Evolutionary conservation across 352 stramenopile species (phyloP), one percentile per base, ranked within the genome.

Genomic region (Pythium scleroteichum): DNA sequence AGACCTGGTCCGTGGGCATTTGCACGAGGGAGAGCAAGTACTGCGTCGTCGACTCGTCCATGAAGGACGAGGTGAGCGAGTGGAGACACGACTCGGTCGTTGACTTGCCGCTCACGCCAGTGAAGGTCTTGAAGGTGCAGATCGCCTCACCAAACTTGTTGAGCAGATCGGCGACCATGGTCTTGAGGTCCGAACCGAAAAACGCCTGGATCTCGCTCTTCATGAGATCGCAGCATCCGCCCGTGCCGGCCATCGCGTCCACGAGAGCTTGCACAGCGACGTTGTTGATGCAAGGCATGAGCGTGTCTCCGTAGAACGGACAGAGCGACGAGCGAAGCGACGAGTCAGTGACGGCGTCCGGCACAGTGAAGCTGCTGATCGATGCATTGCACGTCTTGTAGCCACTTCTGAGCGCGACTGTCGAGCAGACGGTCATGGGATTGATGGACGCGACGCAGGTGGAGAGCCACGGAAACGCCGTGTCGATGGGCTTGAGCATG

Each of bases 1-100:
- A 88, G 39, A 75, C 79, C 47, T 78, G 68, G 27, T 74, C 59
- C 26, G 77, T 84, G 2, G 79, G 71, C 38, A 88, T 72, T 40
- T 84, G 68, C 3, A 62, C 22, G 5, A 76, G 41, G 12, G 59
- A 39, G 2, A 67, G 13, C 54, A 73, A 44, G 20, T 70, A 53
- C 3, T 32, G 16, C 0, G 16, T 48, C 1, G 53, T 33, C 12
- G 64, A 39, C 5, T 65, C 23, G 1, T 45, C 61, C 16, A 24
- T 41, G 26, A 87, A 72, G 4, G 73, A 66, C 7, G 63, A 40
- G 26, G 58, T 8, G 5, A 78, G 45, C 26, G 71, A 79, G 32
- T 61, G 63, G 2, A 59, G 67, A 27, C 76, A 87, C 23, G 70
- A 65, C 44, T 89, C 59, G 2, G 70, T 74, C 3, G 57, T 58